Evolutionary conservation across 164 flowering plant species (phyloP).

Genomic region (Magnolia officinalis): DNA sequence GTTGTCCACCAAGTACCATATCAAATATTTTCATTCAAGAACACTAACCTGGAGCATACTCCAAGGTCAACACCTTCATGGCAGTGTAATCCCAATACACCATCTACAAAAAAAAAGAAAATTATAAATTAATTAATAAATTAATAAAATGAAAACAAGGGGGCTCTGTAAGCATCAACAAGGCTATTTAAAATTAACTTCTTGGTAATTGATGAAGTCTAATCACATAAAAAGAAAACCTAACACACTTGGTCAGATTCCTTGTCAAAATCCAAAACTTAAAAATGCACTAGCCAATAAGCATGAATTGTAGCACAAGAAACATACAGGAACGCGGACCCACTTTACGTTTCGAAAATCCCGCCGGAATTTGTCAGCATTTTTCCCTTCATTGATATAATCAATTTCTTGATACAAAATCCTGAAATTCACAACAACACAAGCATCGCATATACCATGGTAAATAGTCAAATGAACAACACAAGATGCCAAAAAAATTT

Average conservation of each 20-base stretch:
- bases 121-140: no score
- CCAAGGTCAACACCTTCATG: slow-evolving; percentile 80
- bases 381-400: slow-evolving; percentile 94
- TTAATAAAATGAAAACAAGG: neutral
- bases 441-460: neutral
- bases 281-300: slow-evolving; percentile 1
- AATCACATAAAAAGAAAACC: neutral
- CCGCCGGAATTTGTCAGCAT: slow-evolving; percentile 91
- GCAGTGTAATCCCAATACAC: slow-evolving; percentile 94
- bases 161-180: neutral
- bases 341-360: slow-evolving; percentile 95
- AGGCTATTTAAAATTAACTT: neutral
- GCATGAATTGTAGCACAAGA: slow-evolving; percentile 22
- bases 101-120: slow-evolving; percentile 35
- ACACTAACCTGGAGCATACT: slow-evolving; percentile 85
- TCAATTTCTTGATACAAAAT: slow-evolving; percentile 96
- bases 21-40: slow-evolving; percentile 4
- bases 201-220: neutral
- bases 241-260: neutral
- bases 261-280: neutral
- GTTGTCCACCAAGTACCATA: neutral
- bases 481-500: neutral
- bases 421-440: slow-evolving; percentile 43
- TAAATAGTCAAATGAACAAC: neutral
- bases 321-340: slow-evolving; percentile 98